Evolutionary conservation across 257 asterid species (phyloP).

Genomic region (Osmanthus fragrans): DNA sequence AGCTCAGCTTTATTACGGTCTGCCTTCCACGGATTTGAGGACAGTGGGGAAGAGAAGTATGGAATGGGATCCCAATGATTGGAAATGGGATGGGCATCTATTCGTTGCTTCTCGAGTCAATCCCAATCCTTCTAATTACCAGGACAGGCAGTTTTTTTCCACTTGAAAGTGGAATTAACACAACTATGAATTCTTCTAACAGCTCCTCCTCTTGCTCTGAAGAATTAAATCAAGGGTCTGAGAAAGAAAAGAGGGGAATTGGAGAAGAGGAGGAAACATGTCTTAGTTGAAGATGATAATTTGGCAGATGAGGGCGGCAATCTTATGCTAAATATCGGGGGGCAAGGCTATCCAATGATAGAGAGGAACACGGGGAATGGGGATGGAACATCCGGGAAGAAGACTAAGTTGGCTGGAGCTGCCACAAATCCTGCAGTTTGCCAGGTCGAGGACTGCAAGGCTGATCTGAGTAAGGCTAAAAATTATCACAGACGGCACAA

Average conservation of each 20-base stretch:
- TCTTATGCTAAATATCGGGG: slow-evolving; percentile 63
- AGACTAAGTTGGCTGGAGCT: slow-evolving; percentile 50
- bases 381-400: slow-evolving; percentile 53
- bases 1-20: slow-evolving; percentile 42
- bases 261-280: slow-evolving; percentile 59
- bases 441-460: slow-evolving; percentile 72
- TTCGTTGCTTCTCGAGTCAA: slow-evolving; percentile 60
- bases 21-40: slow-evolving; percentile 47
- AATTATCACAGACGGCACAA: slow-evolving; percentile 81
- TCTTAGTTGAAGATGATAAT: slow-evolving; percentile 31
- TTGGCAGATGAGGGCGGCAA: slow-evolving; percentile 30
- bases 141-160: slow-evolving; percentile 54
- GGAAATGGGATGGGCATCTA: slow-evolving; percentile 88
- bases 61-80: slow-evolving; percentile 74
- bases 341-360: slow-evolving; percentile 25
- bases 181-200: slow-evolving; percentile 42
- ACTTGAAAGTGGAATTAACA: slow-evolving; percentile 29
- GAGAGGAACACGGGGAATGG: slow-evolving; percentile 20
- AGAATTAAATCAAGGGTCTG: slow-evolving; percentile 35
- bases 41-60: slow-evolving; percentile 36
- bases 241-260: slow-evolving; percentile 34
- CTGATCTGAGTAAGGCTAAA: slow-evolving; percentile 69
- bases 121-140: slow-evolving; percentile 28
- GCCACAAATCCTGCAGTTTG: slow-evolving; percentile 51
- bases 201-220: slow-evolving; percentile 64